Base-by-base conservation (phyloP, 257 asterid genomes). In the Henckelia pumila region DNA sequence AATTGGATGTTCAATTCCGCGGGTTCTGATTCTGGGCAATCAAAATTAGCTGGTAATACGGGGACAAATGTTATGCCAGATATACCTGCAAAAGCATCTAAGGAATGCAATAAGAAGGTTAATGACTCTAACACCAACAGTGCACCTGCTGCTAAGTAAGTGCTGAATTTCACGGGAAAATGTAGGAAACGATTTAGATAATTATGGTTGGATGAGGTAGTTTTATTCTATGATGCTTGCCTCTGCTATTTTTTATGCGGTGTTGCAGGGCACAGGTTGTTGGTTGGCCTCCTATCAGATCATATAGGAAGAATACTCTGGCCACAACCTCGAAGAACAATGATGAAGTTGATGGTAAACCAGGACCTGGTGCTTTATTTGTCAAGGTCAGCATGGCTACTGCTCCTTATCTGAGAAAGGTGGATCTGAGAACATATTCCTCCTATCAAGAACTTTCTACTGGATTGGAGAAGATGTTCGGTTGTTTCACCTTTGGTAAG, bases 351-450 rank as follows among this genome's bases (percentile, higher is more conserved):
- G 91, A 80, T 28, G 89, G 86, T 64, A 87, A 83, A 67, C 73
- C 86, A 20, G 79, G 80, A 64, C 64, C 74, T 40, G 76, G 81
- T 50, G 89, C 86, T 29, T 78, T 79, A 40, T 83, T 85, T 72
- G 78, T 87, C 53, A 87, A 85, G 80, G 92, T 87, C 78, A 87
- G 95, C 74, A 85, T 87, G 95, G 92, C 85, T 56, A 91, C 92
- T 57, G 95, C 92, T 63, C 92, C 95, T 13, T 87, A 85, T 70
- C 65, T 85, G 66, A 83, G 95, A 83, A 87, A 87, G 74, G 92
- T 87, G 56, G 89, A 85, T 64, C 83, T 87, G 70, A 81, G 76
- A 78, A 78, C 68, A 37, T 87, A 80, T 70, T 73, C 88, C 47
- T 78, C 92, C 2, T 87, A 87, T 73, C 89, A 81, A 73, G 86